Base-by-base conservation (phyloP, 1,284 basidiomycete genomes). In the Mycosarcoma mackinlayi region DNA sequence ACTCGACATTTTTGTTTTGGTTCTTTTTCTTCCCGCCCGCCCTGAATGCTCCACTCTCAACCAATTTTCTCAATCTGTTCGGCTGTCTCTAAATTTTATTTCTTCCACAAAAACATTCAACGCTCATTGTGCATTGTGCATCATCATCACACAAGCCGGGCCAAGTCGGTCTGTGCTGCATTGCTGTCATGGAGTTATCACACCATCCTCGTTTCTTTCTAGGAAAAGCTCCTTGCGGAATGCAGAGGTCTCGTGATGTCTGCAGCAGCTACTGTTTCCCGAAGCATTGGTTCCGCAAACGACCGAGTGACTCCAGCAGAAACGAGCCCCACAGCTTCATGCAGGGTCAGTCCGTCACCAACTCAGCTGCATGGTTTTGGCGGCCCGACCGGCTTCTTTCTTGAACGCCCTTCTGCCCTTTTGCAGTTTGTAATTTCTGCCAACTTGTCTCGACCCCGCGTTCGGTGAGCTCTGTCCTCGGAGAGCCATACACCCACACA, bases 321-420 rank as follows among this genome's bases (percentile, higher is more conserved):
- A 34, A 34, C 33, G n/a, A 34, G 14, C 33, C 7, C 7, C 13
- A 16, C 9, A 28, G 25, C 40, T 42, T 13, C 40, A 42, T 42
- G 40, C 40, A 42, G 40, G 40, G 40, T 38, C 37, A 21, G 21
- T 4, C 6, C 9, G n/a, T n/a, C n/a, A n/a, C 8, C 8, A 19
- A 8, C 28, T 13, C 23, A 51, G 49, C 49, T 44, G 61, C 50
- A 53, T 38, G 25, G 23, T 33, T 18, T 64, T 49, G 24, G 51
- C 55, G 55, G 55, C 45, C 62, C 54, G 62, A 57, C 55, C 51
- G 55, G 62, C 62, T 46, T 55, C 49, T 16, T 45, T 34, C n/a
- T 19, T 4, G 24, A n/a, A 13, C 40, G 6, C 41, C 30, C 25
- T 33, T 51, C 56, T 49, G 49, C 56, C 42, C 56, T 35, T 59